Evolutionary conservation across 1,284 basidiomycete genomes (phyloP).

Genomic region (Trichosporon coremiiforme): DNA sequence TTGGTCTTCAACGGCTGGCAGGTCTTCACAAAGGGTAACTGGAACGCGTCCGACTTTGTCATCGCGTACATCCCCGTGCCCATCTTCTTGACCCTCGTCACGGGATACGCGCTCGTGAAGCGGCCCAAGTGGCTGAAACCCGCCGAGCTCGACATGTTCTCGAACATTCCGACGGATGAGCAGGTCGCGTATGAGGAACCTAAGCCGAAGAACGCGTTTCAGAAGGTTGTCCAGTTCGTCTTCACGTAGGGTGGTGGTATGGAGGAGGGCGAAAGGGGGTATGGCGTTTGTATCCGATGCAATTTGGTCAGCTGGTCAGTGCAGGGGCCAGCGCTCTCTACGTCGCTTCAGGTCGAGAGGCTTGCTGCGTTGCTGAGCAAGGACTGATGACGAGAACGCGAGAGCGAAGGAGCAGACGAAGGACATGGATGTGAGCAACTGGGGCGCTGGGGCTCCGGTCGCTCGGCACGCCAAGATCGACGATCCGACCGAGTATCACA

Average conservation of each 20-base stretch:
- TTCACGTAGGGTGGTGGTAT: constrained; percentile 3
- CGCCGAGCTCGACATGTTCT: constrained; percentile 78
- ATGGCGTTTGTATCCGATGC: background rate
- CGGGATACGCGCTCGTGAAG: constrained; percentile 47
- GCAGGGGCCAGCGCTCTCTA: too few relatives aligned
- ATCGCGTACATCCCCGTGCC: constrained; percentile 36
- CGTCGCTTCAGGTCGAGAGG: too few relatives aligned
- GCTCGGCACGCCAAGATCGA: too few relatives aligned
- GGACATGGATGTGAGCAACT: too few relatives aligned
- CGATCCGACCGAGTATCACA: too few relatives aligned
- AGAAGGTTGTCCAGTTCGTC: constrained; percentile 1
- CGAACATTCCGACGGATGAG: constrained; percentile 71
- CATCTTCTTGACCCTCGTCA: constrained; percentile 27
- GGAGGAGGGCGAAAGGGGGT: too few relatives aligned
- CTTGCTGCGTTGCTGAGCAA: too few relatives aligned
- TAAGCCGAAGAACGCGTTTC: background rate
- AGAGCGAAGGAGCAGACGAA: too few relatives aligned
- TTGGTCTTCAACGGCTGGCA: constrained; percentile 39
- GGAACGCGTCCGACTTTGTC: constrained; percentile 47
- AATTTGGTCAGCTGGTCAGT: too few relatives aligned
- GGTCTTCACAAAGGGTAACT: constrained; percentile 33
- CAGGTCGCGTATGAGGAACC: constrained; percentile 64
- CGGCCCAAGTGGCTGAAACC: constrained; percentile 60
- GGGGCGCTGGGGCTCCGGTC: too few relatives aligned
- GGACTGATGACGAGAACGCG: too few relatives aligned